These are phyloP conservation scores for Ophiostoma angusticollis DNA, from an alignment of 2,329 filamentous ascomycete genomes.

Conservation along the genomic window DNA sequence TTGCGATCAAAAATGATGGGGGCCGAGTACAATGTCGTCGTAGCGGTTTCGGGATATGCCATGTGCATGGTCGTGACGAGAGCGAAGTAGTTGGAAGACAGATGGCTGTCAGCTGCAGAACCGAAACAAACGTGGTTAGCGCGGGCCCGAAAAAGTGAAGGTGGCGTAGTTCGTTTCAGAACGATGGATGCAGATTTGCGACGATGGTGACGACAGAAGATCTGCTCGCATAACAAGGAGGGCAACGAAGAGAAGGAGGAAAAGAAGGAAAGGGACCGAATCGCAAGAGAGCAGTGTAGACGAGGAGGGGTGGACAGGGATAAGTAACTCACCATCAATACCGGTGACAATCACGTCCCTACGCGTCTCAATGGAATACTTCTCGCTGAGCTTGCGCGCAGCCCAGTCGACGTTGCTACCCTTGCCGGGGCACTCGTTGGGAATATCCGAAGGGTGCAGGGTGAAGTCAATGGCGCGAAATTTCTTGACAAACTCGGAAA, in stretches of 20 bases:
- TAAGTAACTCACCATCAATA: slow-evolving; percentile 61
- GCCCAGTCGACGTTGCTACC: slow-evolving; percentile 65
- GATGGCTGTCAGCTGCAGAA: slow-evolving; percentile 53
- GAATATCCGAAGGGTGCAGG: slow-evolving; percentile 51
- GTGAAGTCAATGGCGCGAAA: slow-evolving; percentile 57
- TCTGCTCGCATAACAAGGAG: too few relatives aligned
- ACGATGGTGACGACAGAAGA: too few relatives aligned
- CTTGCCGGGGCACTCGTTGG: slow-evolving; percentile 58
- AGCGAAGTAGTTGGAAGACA: slow-evolving; percentile 54
- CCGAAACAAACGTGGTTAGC: too few relatives aligned
- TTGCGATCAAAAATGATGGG: slow-evolving; percentile 67
- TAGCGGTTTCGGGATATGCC: slow-evolving; percentile 43
- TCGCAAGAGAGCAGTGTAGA: slow-evolving; percentile 2
- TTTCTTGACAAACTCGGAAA: slow-evolving; percentile 49
- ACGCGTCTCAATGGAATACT: slow-evolving; percentile 38
- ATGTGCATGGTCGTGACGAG: slow-evolving; percentile 52
- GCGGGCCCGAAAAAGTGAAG: too few relatives aligned
- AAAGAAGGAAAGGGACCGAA: slow-evolving; percentile 18
- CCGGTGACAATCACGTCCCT: slow-evolving; percentile 56
- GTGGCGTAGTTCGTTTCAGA: too few relatives aligned
- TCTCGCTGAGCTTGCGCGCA: slow-evolving; percentile 50
- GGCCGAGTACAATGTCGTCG: slow-evolving; percentile 53
- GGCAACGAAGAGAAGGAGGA: too few relatives aligned
- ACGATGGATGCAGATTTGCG: too few relatives aligned
- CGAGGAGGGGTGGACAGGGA: too few relatives aligned